These are phyloP conservation scores for Colletotrichum coccodes DNA, from an alignment of 2,329 filamentous ascomycete species.

Conservation along the genomic window DNA sequence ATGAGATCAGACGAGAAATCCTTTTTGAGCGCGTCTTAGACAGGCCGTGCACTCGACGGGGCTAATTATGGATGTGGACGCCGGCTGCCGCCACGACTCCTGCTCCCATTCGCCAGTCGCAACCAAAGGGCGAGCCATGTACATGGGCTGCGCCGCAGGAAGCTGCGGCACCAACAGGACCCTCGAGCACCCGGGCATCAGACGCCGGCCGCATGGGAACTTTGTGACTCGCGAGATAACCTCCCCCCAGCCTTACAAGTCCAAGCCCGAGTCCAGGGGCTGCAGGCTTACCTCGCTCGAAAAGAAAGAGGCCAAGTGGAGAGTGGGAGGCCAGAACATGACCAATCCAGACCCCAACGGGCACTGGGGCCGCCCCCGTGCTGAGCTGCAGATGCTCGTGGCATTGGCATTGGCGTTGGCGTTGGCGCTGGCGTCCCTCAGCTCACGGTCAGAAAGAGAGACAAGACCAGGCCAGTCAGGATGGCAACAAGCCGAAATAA, in stretches of 20 bases:
- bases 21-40: background rate
- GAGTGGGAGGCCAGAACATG: constrained; percentile 2
- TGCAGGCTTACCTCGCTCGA: constrained; percentile 22
- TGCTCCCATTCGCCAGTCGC: constrained; percentile 4
- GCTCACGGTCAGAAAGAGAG: constrained; percentile 6
- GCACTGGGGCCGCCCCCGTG: background rate
- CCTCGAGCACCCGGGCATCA: background rate
- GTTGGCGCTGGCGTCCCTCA: constrained; percentile 21
- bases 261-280: constrained; percentile 16
- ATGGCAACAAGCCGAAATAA: constrained; percentile 23
- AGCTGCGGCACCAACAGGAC: background rate
- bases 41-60: background rate
- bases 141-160: constrained; percentile 12
- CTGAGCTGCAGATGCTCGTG: constrained; percentile 30
- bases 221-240: background rate
- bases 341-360: constrained; percentile 10
- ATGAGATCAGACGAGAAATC: constrained; percentile 8
- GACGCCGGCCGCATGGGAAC: background rate
- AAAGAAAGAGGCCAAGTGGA: constrained; percentile 19
- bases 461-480: constrained; percentile 10
- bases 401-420: constrained; percentile 21
- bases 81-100: constrained; percentile 26
- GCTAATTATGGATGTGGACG: constrained; percentile 27
- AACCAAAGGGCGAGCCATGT: background rate
- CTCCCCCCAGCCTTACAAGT: constrained; percentile 11